Percentiles rank a stretch among this genome's conserved stretches.
Evolutionary conservation across 2,329 filamentous ascomycete genomes (phyloP).

Genomic region (Capronia americana): DNA sequence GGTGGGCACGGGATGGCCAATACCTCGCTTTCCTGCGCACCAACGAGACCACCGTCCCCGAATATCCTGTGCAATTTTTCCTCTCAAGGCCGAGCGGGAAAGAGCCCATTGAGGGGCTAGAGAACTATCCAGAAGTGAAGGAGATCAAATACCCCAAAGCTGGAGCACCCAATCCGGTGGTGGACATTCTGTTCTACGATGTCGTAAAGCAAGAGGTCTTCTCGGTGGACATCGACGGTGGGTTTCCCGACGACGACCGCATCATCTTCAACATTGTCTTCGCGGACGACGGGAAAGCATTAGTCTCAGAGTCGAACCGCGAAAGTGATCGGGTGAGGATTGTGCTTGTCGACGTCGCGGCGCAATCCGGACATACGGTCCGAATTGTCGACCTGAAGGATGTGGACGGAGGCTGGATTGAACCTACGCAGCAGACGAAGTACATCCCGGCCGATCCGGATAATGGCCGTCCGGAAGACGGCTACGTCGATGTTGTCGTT

Average conservation of each 20-base stretch:
- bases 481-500: conserved; percentile 91
- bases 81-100: conserved; percentile 82
- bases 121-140: conserved; percentile 87
- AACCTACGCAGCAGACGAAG: conserved; percentile 83
- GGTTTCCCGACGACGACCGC: conserved; percentile 80
- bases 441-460: conserved; percentile 83
- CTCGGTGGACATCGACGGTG: conserved; percentile 74
- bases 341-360: conserved; percentile 78
- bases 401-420: conserved; percentile 97
- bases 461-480: conserved; percentile 78
- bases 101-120: conserved; percentile 70
- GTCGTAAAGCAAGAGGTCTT: conserved; percentile 78
- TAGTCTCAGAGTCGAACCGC: conserved; percentile 91
- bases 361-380: conserved; percentile 77
- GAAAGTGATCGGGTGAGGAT: conserved; percentile 91
- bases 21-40: conserved; percentile 91
- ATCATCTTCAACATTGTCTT: conserved; percentile 93
- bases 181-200: conserved; percentile 88
- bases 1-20: conserved; percentile 92
- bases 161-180: conserved; percentile 88
- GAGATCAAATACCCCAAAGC: conserved; percentile 98
- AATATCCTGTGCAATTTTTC: conserved; percentile 93
- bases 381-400: conserved; percentile 78
- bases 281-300: conserved; percentile 78
- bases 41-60: conserved; percentile 89